phyloP scores from a whole-genome alignment of 2,329 filamentous ascomycete genomes.

The Dactylellina cionopaga region DNA sequence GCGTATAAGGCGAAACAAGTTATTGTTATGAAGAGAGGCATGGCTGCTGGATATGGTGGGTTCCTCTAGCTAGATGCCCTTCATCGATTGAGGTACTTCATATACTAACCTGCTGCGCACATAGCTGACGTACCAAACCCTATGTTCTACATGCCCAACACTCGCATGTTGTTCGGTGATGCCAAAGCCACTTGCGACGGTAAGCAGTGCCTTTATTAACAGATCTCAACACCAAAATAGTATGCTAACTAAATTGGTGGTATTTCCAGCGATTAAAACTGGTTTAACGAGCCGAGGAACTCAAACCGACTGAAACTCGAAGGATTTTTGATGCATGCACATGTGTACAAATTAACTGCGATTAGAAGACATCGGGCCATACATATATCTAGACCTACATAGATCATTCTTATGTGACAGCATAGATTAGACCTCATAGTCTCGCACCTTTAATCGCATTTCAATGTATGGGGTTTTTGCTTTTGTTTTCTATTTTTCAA shows the following conservation, averaged over 20 bases:
- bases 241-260: background rate
- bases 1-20: constrained; percentile 95
- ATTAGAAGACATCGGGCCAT: no score
- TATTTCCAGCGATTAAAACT: constrained; percentile 39
- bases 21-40: constrained; percentile 89
- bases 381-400: constrained; percentile 40
- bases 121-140: constrained; percentile 87
- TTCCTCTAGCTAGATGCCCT: background rate
- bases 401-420: constrained; percentile 50
- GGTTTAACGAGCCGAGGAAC: constrained; percentile 45
- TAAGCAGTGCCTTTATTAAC: no score
- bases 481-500: background rate
- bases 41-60: constrained; percentile 86
- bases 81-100: background rate
- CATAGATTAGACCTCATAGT: constrained; percentile 49
- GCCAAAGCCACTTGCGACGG: constrained; percentile 83
- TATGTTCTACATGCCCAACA: constrained; percentile 91
- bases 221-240: no score
- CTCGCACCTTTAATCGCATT: constrained; percentile 8
- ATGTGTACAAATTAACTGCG: constrained; percentile 1
- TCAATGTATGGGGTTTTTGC: background rate
- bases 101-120: constrained; percentile 12
- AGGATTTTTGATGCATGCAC: background rate
- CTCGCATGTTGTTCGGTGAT: constrained; percentile 92
- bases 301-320: constrained; percentile 28